These are phyloP conservation scores for Kwoniella sp. DNA, from an alignment of 768 basidiomycete genomes.

Conservation along the genomic window DNA sequence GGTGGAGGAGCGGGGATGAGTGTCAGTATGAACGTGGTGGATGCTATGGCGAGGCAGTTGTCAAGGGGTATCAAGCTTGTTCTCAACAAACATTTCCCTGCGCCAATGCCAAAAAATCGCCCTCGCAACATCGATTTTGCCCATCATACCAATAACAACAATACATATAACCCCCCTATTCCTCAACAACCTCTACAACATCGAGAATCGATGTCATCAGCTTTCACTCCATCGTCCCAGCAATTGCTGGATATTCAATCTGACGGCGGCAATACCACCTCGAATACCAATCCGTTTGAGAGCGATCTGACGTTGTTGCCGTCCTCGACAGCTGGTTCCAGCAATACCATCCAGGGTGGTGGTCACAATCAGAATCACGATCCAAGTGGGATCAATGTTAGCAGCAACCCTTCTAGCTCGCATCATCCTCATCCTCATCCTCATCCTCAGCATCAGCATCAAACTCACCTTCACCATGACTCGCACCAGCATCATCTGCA, in stretches of 20 bases:
- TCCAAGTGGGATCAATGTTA: background rate
- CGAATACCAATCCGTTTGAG: background rate
- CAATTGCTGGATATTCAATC: background rate
- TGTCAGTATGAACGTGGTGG: slow-evolving; percentile 19
- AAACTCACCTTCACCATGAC: background rate
- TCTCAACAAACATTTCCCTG: slow-evolving; percentile 5
- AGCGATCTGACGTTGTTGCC: background rate
- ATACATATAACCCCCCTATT: background rate
- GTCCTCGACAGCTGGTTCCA: background rate
- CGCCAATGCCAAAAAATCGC: background rate
- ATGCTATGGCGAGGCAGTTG: slow-evolving; percentile 21
- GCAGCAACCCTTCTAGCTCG: background rate
- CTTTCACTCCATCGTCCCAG: background rate
- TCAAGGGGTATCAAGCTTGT: slow-evolving; percentile 14
- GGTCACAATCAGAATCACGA: background rate
- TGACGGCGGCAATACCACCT: background rate
- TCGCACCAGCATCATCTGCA: background rate
- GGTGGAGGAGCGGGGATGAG: background rate
- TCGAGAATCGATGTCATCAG: background rate
- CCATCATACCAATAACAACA: background rate
- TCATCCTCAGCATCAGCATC: background rate
- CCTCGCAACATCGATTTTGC: background rate
- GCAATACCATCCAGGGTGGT: background rate
- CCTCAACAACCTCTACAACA: background rate
- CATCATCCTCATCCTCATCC: background rate